phyloP scores from a whole-genome alignment of 106 monocot genomes.

The Iris macrosiphon region DNA sequence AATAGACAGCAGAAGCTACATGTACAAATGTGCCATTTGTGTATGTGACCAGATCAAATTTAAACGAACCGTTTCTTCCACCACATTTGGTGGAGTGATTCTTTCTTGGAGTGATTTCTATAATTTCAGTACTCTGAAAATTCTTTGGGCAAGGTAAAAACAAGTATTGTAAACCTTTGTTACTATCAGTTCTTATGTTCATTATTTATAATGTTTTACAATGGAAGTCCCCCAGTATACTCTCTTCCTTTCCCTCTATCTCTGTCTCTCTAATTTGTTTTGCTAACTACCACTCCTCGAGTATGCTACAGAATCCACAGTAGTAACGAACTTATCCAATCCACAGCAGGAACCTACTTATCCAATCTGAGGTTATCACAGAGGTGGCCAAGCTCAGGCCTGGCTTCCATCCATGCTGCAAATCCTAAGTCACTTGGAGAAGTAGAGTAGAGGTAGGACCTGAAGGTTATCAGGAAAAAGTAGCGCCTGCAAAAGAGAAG shows the following conservation, averaged over 20 bases:
- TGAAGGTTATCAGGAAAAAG: constrained; percentile 82
- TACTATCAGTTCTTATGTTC: no score
- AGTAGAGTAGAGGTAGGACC: constrained; percentile 69
- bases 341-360: constrained; percentile 13
- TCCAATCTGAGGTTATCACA: constrained; percentile 84
- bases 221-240: not conserved
- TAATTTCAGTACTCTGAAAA: no score
- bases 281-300: not conserved
- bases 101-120: no score
- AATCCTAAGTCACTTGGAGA: constrained; percentile 56
- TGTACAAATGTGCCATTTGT: no score
- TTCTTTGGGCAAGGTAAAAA: no score
- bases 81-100: no score
- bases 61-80: no score
- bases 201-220: no score
- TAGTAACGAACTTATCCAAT: no score
- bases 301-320: not conserved
- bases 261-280: not conserved
- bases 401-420: constrained; percentile 78
- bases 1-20: no score
- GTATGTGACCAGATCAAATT: no score
- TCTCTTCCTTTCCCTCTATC: not conserved
- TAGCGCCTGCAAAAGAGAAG: constrained; percentile 58
- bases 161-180: no score
- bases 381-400: constrained; percentile 93